Conservation (phyloP, 1,139 yeast species). For the Saccharomyces uvarum region DNA sequence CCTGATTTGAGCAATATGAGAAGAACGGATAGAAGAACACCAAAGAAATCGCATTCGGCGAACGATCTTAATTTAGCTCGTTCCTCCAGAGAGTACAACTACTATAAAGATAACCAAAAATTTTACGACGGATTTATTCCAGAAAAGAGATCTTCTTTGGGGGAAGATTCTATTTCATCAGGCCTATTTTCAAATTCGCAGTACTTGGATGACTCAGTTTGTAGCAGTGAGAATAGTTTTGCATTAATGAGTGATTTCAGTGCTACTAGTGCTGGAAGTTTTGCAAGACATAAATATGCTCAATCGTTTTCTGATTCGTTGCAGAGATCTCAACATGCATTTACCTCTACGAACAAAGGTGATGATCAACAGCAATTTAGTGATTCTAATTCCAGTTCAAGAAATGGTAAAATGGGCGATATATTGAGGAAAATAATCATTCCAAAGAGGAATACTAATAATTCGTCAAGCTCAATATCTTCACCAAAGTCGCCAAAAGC, state of each 20-base stretch:
- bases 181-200: conserved; percentile 26
- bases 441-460: conserved; percentile 11
- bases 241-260: conserved; percentile 55
- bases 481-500: conserved; percentile 9
- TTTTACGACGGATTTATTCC: conserved; percentile 18
- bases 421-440: conserved; percentile 21
- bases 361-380: conserved; percentile 2
- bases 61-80: conserved; percentile 16
- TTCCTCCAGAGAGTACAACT: conserved; percentile 8
- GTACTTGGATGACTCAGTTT: conserved; percentile 25
- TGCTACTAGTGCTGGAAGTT: conserved; percentile 86
- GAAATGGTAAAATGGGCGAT: conserved; percentile 22
- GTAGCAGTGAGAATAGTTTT: conserved; percentile 33
- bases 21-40: conserved; percentile 6
- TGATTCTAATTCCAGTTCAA: conserved; percentile 6
- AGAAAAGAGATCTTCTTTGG: conserved; percentile 11
- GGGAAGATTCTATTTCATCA: conserved; percentile 10
- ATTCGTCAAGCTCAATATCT: conserved; percentile 19
- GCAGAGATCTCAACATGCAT: conserved; percentile 21
- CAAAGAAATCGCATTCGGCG: conserved; percentile 25
- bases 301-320: conserved; percentile 33
- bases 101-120: conserved; percentile 12
- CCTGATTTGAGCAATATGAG: conserved; percentile 10
- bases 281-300: conserved; percentile 60
- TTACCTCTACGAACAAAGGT: background rate